Base-by-base conservation (phyloP, 345 rosid genomes). In the Boechera divaricarpa region DNA sequence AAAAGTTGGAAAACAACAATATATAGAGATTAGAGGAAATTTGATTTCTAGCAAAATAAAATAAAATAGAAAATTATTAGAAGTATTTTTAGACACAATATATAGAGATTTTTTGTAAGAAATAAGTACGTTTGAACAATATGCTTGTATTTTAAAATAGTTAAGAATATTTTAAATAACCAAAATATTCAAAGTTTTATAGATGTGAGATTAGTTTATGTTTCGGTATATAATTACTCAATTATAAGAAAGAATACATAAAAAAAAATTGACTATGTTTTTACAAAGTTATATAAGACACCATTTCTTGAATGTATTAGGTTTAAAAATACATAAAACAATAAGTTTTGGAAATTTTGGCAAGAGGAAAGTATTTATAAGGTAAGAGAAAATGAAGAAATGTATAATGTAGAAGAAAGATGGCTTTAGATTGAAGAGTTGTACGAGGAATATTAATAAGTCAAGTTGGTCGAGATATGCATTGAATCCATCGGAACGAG, bases 371-470 rank as follows among this genome's bases (percentile, higher is more conserved):
- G 6, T n/a, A 29, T 12, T 10, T 42, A 56, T 3, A 48, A 49
- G 28, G n/a, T 44, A 65, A 74, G 10, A 59, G 38, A 47, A 75
- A 36, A 51, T 15, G 53, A 31, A 49, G 39, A 58, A 49, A 67
- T 57, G 62, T 32, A 26, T 28, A 69, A 54, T 58, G 80, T 76
- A 52, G 59, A 63, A 70, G 80, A 63, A 54, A 69, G 57, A 18
- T 18, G 62, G 51, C 16, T 48, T 6, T 35, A 35, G 72, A 67
- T n/a, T 51, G 63, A 63, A 70, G 75, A 77, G 71, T 54, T 77
- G 80, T 77, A 77, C 76, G 80, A 77, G 80, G 76, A 70, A 63
- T 77, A 77, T 77, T 33, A 70, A 63, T 77, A 70, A 63, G 76
- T 45, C 76, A 70, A 77, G 76, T 70, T 77, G 76, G 66, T 70